These are phyloP conservation scores for Syzygium aromaticum DNA, from an alignment of 345 rosid species.

Conservation along the genomic window DNA sequence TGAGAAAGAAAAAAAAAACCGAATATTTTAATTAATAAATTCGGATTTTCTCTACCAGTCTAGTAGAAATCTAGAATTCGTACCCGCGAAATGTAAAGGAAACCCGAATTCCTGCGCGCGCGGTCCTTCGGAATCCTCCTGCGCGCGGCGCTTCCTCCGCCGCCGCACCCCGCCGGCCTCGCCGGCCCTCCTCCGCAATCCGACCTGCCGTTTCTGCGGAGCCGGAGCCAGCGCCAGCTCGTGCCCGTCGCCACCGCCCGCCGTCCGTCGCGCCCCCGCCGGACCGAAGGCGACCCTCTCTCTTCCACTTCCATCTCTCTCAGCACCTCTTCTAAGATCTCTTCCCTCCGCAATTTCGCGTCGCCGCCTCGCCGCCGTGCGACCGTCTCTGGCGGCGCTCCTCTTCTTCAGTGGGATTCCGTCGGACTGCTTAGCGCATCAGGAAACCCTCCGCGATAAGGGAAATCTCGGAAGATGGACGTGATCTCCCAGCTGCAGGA, in stretches of 20 bases:
- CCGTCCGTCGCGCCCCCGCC: neutral
- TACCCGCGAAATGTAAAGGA: neutral
- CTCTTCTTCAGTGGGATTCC: neutral
- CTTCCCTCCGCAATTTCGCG: neutral
- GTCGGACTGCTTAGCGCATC: neutral
- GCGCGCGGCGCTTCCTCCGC: neutral
- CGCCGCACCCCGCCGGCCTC: neutral
- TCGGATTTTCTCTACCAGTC: neutral
- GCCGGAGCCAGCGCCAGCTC: neutral
- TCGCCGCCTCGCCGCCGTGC: neutral
- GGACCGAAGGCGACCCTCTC: neutral
- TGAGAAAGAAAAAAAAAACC: neutral
- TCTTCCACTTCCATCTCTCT: neutral
- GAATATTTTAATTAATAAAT: neutral
- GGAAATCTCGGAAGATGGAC: slow-evolving; percentile 39
- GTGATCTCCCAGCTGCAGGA: slow-evolving; percentile 94
- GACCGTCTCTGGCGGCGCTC: neutral
- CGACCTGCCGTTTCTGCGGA: neutral
- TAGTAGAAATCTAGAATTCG: neutral
- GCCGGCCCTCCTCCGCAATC: neutral
- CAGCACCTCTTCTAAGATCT: neutral
- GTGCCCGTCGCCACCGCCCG: neutral
- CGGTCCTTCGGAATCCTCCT: neutral
- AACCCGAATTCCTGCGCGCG: neutral
- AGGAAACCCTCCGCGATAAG: neutral